These are phyloP conservation scores for Scedosporium aurantiacum DNA, from an alignment of 2,329 filamentous ascomycete species.

Conservation along the genomic window DNA sequence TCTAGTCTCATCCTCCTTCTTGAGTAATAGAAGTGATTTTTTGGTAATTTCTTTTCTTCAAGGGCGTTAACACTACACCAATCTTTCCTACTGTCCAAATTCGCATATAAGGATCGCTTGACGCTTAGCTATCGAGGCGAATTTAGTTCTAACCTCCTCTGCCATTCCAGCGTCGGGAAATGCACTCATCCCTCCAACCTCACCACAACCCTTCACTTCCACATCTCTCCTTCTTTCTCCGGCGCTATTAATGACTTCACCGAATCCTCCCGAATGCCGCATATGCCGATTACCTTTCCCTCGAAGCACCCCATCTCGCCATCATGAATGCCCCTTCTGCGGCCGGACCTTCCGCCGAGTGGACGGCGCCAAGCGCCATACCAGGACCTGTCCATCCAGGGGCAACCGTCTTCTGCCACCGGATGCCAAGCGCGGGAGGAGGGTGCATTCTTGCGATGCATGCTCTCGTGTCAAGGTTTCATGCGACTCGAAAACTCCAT, in stretches of 20 bases:
- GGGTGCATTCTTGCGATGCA: background rate
- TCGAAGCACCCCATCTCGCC: constrained; percentile 24
- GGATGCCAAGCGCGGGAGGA: background rate
- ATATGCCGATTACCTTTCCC: background rate
- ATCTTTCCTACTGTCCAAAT: background rate
- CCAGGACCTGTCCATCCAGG: background rate
- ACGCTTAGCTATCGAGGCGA: background rate
- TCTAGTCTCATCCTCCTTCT: no score
- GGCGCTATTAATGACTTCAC: background rate
- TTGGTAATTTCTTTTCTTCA: background rate
- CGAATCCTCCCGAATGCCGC: background rate
- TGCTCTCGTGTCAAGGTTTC: background rate
- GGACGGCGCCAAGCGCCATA: background rate
- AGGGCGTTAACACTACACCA: background rate
- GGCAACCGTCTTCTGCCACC: background rate
- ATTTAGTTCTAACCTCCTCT: background rate
- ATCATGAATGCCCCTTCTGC: background rate
- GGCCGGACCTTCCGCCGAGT: background rate
- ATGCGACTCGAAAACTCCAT: background rate
- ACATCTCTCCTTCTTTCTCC: background rate
- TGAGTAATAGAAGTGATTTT: no score
- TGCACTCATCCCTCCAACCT: background rate
- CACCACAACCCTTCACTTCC: background rate
- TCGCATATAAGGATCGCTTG: background rate
- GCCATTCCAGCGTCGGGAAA: background rate